These are phyloP conservation scores for Jacaranda mimosifolia DNA, from an alignment of 257 asterid genomes.

Conservation along the genomic window DNA sequence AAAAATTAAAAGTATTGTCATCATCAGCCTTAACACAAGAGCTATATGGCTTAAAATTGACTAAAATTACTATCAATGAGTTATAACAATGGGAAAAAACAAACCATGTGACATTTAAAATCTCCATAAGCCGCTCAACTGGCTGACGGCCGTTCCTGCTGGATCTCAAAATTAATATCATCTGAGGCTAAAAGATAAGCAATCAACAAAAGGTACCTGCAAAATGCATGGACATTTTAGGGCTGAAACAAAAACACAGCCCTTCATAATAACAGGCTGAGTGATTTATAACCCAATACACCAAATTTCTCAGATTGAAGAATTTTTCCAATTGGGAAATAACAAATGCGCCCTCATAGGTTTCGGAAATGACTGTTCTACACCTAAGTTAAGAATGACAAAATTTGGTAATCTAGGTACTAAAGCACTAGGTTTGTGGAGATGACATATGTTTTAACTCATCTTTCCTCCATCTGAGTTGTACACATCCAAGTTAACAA, in stretches of 20 bases:
- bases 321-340: not conserved
- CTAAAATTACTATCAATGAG: constrained; percentile 21
- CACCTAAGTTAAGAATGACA: not conserved
- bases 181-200: constrained; percentile 22
- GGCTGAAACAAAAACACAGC: constrained; percentile 14
- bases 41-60: not conserved
- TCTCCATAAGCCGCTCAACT: constrained; percentile 9
- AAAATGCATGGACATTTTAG: constrained; percentile 9
- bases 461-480: not conserved
- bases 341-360: not conserved
- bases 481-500: not conserved
- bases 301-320: not conserved
- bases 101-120: not conserved
- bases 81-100: not conserved
- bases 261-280: not conserved
- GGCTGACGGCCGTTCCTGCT: not conserved
- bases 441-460: not conserved
- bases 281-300: constrained; percentile 1
- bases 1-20: not conserved
- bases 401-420: not conserved
- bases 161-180: constrained; percentile 14
- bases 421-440: not conserved
- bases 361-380: not conserved
- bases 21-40: constrained; percentile 18
- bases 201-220: constrained; percentile 40